Evolutionary conservation across 129 eudicot species (phyloP).

Genomic region (Saposhnikovia divaricata): DNA sequence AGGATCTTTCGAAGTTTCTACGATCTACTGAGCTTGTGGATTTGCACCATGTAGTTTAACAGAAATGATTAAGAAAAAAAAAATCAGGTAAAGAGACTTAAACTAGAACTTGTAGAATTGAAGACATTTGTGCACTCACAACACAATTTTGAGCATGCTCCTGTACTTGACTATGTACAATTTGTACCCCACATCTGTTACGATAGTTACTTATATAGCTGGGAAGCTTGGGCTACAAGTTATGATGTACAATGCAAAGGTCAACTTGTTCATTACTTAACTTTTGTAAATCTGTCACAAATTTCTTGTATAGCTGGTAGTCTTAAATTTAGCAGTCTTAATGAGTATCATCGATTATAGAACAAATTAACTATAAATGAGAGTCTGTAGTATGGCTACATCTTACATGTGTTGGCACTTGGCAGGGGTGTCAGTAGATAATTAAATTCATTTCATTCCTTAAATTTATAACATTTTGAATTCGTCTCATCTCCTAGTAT

Average conservation of each 20-base stretch:
- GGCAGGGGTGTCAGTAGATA: background rate
- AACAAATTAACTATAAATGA: background rate
- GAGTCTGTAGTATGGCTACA: background rate
- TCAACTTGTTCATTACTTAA: no score
- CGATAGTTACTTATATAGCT: conserved; percentile 3
- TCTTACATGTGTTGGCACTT: background rate
- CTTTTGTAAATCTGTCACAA: no score
- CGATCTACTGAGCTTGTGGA: conserved; percentile 38
- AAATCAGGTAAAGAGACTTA: background rate
- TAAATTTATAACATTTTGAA: background rate
- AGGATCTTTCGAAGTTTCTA: conserved; percentile 35
- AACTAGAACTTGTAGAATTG: conserved; percentile 1
- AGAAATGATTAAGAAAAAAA: background rate
- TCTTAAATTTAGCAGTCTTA: no score
- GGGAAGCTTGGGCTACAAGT: no score
- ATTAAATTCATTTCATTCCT: background rate
- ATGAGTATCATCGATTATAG: no score
- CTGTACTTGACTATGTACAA: conserved; percentile 95
- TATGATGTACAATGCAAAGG: no score
- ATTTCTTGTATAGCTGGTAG: no score
- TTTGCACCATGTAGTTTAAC: conserved; percentile 49
- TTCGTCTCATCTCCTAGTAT: background rate
- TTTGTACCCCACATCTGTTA: conserved; percentile 83
- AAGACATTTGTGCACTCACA: conserved; percentile 35
- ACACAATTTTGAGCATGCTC: conserved; percentile 89